A percentile compares a stretch with the other conserved stretches of the same genome.
These are phyloP conservation scores for Globisporangium abappressorium DNA, from an alignment of 352 stramenopile species.

Conservation along the genomic window DNA sequence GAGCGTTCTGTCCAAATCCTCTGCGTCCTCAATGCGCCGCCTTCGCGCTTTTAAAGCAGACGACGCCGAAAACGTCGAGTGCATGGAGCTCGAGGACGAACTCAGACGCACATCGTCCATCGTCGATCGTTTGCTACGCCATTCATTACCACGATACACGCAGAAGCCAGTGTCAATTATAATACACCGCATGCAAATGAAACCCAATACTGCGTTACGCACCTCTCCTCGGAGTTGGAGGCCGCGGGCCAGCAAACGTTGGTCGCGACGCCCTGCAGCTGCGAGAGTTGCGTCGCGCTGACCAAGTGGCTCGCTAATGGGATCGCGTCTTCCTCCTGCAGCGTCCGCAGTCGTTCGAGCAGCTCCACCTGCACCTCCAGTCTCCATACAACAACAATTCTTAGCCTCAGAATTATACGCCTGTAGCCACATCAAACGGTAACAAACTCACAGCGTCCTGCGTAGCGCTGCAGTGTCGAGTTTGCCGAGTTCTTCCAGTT, in stretches of 20 bases:
- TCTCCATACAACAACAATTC: conserved; percentile 6
- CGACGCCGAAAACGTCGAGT: conserved; percentile 14
- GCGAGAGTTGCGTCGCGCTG: background rate
- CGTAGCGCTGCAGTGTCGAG: background rate
- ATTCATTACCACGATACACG: background rate
- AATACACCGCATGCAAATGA: background rate
- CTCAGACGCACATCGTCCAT: conserved; percentile 22
- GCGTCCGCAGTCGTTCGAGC: conserved; percentile 16
- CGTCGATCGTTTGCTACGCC: conserved; percentile 14
- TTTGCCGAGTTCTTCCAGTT: conserved; percentile 5
- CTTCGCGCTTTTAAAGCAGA: conserved; percentile 6
- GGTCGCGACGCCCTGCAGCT: background rate
- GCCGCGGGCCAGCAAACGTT: conserved; percentile 26
- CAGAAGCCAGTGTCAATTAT: too few species aligned
- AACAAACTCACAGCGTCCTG: conserved; percentile 14
- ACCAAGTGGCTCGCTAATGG: conserved; percentile 4
- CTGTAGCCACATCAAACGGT: background rate
- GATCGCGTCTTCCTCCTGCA: conserved; percentile 10
- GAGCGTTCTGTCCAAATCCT: conserved; percentile 1
- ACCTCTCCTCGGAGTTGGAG: conserved; percentile 23
- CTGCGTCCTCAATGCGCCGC: conserved; percentile 1
- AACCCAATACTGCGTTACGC: background rate
- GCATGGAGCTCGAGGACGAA: conserved; percentile 19
- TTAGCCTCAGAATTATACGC: background rate
- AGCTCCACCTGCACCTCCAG: conserved; percentile 11